Base-by-base conservation (phyloP, 2,329 filamentous ascomycete species). In the Aureobasidium sp. region DNA sequence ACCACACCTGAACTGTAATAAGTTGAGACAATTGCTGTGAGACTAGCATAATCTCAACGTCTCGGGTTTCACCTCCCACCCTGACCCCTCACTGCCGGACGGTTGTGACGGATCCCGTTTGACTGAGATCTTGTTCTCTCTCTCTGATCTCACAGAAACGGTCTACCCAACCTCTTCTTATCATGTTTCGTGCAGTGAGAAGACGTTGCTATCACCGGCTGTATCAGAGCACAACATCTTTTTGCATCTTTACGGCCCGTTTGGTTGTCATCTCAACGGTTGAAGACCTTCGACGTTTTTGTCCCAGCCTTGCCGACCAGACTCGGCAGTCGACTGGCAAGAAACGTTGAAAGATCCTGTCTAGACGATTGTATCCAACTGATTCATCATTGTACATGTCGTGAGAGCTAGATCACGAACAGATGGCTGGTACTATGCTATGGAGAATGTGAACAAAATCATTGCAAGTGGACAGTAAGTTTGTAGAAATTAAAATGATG, bases 11-110 rank as follows among this genome's bases (percentile, higher is more conserved):
- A 57, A 46, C 53, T 57, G 53, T 57, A 57, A 46, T 57, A 36
- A 36, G 41, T 57, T 57, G 53, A 57, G 53, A 57, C 53, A 56
- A 48, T 57, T 46, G 37, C 26, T 41, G 51, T 41, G 51, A 55
- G 37, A 42, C 51, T 55, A 55, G 51, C 37, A 55, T 55, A 26
- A 42, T 55, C 32, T 13, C 51, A 55, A 42, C 51, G 37, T 55
- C 51, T 42, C 51, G 51, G 51, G 51, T 55, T 20, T 55, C 51
- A 55, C 51, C 51, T 15, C 36, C 17, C 23, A 42, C 51, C 51
- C 51, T 42, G 51, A 41, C 26, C 13, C 37, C 51, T 42, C 34
- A 55, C 51, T 55, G 51, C 51, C 51, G 51, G 51, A 55, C 50
- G 36, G 47, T 34, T 51, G 15, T 42, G 51, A 42, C 13, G 29